These are phyloP conservation scores for Sequoia sempervirens DNA, from an alignment of 75 land plant species.

Conservation along the genomic window DNA sequence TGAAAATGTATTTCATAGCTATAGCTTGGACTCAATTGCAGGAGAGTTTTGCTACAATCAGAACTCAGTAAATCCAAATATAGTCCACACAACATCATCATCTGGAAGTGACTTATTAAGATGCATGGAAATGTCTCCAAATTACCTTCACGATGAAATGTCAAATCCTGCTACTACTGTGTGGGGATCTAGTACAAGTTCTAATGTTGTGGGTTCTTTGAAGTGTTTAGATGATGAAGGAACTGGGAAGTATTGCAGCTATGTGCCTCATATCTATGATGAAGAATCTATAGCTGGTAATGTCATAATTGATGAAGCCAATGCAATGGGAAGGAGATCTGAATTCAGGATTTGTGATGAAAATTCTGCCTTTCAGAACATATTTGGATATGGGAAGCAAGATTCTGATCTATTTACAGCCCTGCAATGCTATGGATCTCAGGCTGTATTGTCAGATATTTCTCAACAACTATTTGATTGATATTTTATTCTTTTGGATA, in stretches of 20 bases:
- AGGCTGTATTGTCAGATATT: background rate
- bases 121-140: background rate
- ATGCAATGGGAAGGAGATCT: background rate
- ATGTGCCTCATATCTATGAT: slow-evolving; percentile 5
- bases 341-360: slow-evolving; percentile 2
- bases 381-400: slow-evolving; percentile 5
- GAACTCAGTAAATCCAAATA: background rate
- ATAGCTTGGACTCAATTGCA: slow-evolving; percentile 7
- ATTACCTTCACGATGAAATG: background rate
- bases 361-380: background rate
- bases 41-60: background rate
- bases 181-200: background rate
- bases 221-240: slow-evolving; percentile 3
- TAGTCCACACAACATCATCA: background rate
- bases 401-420: slow-evolving; percentile 6
- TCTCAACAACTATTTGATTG: background rate
- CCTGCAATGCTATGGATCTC: slow-evolving; percentile 7
- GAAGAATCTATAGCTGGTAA: slow-evolving; percentile 6
- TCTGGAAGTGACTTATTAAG: background rate
- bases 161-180: background rate
- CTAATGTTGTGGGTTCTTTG: slow-evolving; percentile 2
- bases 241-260: background rate
- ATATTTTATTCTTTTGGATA: background rate
- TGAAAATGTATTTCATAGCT: slow-evolving; percentile 2
- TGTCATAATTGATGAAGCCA: background rate